Conservation (phyloP, 129 eudicot genomes). For the Glebionis coronaria region DNA sequence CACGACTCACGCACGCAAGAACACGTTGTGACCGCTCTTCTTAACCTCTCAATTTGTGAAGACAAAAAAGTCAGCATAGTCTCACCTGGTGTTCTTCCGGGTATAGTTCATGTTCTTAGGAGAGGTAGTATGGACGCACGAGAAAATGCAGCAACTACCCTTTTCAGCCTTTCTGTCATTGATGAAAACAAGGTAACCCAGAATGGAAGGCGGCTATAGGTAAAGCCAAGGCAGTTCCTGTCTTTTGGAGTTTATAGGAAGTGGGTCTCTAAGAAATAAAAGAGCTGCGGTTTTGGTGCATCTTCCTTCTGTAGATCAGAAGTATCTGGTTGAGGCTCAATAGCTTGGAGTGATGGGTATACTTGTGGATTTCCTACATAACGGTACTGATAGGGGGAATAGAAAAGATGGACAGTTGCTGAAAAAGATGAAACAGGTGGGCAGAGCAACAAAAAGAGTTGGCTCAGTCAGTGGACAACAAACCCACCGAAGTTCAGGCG, state of each 20-base stretch:
- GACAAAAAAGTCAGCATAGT: conserved; percentile 79
- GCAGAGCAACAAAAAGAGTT: too few relatives aligned
- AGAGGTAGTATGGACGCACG: conserved; percentile 93
- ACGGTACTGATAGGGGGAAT: conserved; percentile 87
- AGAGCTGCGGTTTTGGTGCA: conserved; percentile 91
- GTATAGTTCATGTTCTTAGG: conserved; percentile 75
- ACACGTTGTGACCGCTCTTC: conserved; percentile 93
- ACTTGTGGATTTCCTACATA: too few relatives aligned
- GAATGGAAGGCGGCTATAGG: conserved; percentile 87
- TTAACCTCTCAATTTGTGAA: too few relatives aligned
- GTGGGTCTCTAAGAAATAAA: conserved; percentile 86
- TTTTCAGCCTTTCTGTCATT: too few relatives aligned
- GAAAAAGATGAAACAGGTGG: conserved; percentile 57
- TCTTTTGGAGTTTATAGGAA: conserved; percentile 65
- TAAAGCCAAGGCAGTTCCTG: conserved; percentile 70
- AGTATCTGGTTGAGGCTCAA: too few relatives aligned
- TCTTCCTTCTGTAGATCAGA: conserved; percentile 69
- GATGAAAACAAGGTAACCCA: conserved; percentile 83
- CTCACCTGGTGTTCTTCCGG: conserved; percentile 85
- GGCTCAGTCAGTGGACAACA: background rate
- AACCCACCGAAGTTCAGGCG: too few relatives aligned
- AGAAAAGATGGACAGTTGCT: conserved; percentile 81
- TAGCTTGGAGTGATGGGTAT: too few relatives aligned
- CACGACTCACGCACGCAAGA: conserved; percentile 91
- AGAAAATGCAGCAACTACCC: conserved; percentile 98